Evolutionary conservation across 164 flowering plant species (phyloP), one percentile per base, ranked within the genome.

Genomic region (Liriodendron chinense): DNA sequence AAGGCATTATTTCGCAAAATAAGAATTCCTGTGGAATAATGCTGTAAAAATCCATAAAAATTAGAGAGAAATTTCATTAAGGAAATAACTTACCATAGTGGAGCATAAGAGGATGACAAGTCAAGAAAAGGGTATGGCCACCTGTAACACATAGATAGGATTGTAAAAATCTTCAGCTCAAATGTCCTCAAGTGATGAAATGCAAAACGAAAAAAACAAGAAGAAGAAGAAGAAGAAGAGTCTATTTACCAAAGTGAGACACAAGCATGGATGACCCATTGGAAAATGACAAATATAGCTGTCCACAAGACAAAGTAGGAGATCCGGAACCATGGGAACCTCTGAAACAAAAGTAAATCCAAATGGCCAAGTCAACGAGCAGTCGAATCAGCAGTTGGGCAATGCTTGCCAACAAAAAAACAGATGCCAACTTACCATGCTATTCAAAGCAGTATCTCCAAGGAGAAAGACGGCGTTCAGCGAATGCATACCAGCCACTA

Each of bases 261-360:
- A 73, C 82, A 87, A 47, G 97, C 94, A 82, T 96, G 99, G 74
- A 94, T 75, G 13, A 89, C 65, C 99, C 99, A 96, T 64, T 92
- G 99, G 80, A 94, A 88, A 71, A 90, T 67, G n/a, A 92, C 95
- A 53, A 74, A 96, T 7, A 73, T 65, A 43, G 83, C 77, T 3
- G 97, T 96, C 92, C 92, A 96, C 13, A 91, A 77, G 68, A 88
- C 79, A 83, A 94, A 91, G 84, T 95, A 95, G 47, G 92, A 88
- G 20, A 96, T 87, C 50, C 98, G 88, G 73, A 94, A 96, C 92
- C 92, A 86, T 50, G 95, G 97, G 71, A 94, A 93, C 16, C 83
- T 79, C 96, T 92, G 90, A 23, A 78, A 86, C 24, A 68, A 56
- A 12, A 12, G 47, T 12, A 23, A 53, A 16, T 10, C 21, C 16